Evolutionary conservation across 164 flowering plant genomes (phyloP), one percentile per base, ranked within the genome.

Genomic region (Saururus chinensis): DNA sequence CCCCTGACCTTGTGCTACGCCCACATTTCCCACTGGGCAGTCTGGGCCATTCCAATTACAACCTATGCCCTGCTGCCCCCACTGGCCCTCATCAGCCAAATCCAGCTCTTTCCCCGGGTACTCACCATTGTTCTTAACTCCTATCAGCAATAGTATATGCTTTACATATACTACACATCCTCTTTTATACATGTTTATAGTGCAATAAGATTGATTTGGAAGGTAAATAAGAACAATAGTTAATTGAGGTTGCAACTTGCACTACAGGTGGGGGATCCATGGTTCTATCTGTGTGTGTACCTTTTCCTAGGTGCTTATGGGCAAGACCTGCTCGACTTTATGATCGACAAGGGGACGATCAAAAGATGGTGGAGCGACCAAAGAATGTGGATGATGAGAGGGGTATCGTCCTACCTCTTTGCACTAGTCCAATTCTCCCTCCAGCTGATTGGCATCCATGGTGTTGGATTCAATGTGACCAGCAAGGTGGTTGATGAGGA

Each of bases 351-450:
- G 21, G 76, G 78, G 7, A 74, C 80, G 6, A 12, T 74, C 25
- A 56, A 37, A 49, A 70, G 68, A 55, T 89, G 97, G 97, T 84
- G 88, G 88, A 90, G 64, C 45, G 83, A 79, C 40, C 93, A 88
- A 54, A 76, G 96, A 60, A 79, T 84, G 76, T 91, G 92, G 93
- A 42, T 84, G 71, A 74, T 83, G 19, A 74, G 77, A 23, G 89
- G 96, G n/a, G 67, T 77, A 4, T 63, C 97, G 19, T 75, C 76
- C 54, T 76, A 55, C 66, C 37, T 70, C 5, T 84, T 82, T 58
- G 88, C 77, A 17, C 21, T 57, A 2, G 13, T 75, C 0, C 85
- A 91, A 54, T 85, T 45, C 74, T 4, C 64, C 0, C 73, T 75
- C 59, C 68, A 74, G 24, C 45, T 24, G 45, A 35, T 83, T 0